Conservation (phyloP, 2,329 filamentous ascomycete species). For the Fusarium armeniacum region DNA sequence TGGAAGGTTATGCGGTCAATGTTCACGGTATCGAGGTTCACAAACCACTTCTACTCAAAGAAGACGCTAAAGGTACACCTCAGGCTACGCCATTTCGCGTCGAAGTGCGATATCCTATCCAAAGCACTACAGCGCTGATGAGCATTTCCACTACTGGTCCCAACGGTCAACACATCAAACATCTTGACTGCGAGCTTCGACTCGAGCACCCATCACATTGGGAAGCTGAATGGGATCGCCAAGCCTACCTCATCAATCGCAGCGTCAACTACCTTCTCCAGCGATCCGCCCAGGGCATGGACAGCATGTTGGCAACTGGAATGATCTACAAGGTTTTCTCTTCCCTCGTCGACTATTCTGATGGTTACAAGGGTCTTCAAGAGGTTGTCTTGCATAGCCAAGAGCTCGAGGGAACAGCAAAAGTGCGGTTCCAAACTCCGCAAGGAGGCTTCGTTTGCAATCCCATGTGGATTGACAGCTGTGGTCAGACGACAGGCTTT, state of each 20-base stretch:
- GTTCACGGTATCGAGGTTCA: conserved; percentile 21
- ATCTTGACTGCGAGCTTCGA: conserved; percentile 2
- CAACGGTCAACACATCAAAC: conserved; percentile 5
- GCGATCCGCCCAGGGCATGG: conserved; percentile 38
- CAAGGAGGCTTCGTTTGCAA: conserved; percentile 64
- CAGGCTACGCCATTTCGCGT: conserved; percentile 12
- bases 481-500: conserved; percentile 72
- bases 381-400: conserved; percentile 64
- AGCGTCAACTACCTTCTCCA: conserved; percentile 68
- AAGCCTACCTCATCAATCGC: conserved; percentile 71
- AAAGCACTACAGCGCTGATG: conserved; percentile 11
- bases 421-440: conserved; percentile 66
- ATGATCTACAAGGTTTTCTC: conserved; percentile 74
- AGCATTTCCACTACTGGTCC: conserved; percentile 11
- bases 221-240: conserved; percentile 44
- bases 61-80: conserved; percentile 3
- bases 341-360: conserved; percentile 68
- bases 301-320: conserved; percentile 40
- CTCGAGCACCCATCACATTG: conserved; percentile 9
- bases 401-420: conserved; percentile 54
- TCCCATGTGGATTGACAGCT: conserved; percentile 71
- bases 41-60: conserved; percentile 17
- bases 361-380: conserved; percentile 69
- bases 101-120: conserved; percentile 12
- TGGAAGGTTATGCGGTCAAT: conserved; percentile 18